Evolutionary conservation across 129 eudicot genomes (phyloP), one percentile per base, ranked within the genome.

Genomic region (Artemisia tridentata): DNA sequence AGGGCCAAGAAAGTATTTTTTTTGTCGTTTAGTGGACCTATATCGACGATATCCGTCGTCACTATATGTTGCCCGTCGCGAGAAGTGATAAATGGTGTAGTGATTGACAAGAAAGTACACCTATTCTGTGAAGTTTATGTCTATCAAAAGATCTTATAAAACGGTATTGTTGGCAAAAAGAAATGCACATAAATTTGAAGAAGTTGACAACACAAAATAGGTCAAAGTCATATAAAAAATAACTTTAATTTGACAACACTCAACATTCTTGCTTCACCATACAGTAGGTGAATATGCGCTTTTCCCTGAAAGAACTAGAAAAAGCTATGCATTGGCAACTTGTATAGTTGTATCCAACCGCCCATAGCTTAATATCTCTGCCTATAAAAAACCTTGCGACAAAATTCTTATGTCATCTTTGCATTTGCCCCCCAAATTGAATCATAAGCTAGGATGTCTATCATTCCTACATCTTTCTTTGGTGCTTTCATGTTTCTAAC

Each of bases 161-260:
- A 16, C 45, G 48, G 68, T 8, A 14, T 29, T 63, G 18, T 13
- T 48, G 20, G 43, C 58, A 20, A 47, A 67, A 4, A 0, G 5
- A n/a, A 48, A 67, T 55, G 27, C 60, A 55, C 56, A 48, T 9
- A 67, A 19, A 20, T 67, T 47, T 67, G 27, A 7, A n/a, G 57
- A 38, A 70, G 75, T 2, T 52, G 31, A 52, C 16, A 27, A 53
- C 43, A 53, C 19, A 46, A 41, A 51, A 51, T n/a, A 21, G 45
- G 73, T 71, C 79, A 53, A 62, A 61, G 38, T 66, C 46, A 74
- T 13, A 50, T 9, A 43, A 10, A 74, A 63, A 43, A 45, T 69
- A 73, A 62, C 81, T 72, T 80, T 23, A 23, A 23, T 23, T 23
- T 41, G 65, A 71, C 80, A 70, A 17, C 84, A 80, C 84, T 80